A percentile compares a stretch with the other conserved stretches of the same genome.
Conservation (phyloP, 768 basidiomycete species). For the Russula emetica region DNA sequence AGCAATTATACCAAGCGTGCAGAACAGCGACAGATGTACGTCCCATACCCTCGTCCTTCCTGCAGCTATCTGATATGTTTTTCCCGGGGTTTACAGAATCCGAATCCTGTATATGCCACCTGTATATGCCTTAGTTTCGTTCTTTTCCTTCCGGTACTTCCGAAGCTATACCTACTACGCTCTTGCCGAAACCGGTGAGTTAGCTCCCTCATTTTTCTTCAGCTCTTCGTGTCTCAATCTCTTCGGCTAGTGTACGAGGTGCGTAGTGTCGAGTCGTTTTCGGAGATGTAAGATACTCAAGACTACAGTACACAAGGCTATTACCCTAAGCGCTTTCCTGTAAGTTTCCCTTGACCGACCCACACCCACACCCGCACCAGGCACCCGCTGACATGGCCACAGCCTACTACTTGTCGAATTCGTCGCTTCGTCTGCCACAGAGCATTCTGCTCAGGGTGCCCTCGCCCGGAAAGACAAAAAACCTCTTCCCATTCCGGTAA, state of each 20-base stretch:
- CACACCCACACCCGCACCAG: not conserved
- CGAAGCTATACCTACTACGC: constrained; percentile 66
- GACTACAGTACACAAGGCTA: constrained; percentile 43
- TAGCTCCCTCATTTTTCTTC: constrained; percentile 15
- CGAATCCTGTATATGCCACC: constrained; percentile 83
- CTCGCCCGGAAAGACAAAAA: constrained; percentile 77
- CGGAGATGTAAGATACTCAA: not conserved
- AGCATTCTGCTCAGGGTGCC: constrained; percentile 59
- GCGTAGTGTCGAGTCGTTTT: constrained; percentile 12
- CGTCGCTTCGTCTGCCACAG: constrained; percentile 66
- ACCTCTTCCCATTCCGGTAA: constrained; percentile 62
- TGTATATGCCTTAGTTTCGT: constrained; percentile 77
- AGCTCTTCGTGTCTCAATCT: constrained; percentile 36
- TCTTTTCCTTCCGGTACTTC: constrained; percentile 82
- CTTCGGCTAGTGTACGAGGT: constrained; percentile 60
- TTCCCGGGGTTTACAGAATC: constrained; percentile 40
- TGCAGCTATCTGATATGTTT: not conserved
- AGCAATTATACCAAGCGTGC: constrained; percentile 67
- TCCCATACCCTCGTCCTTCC: not conserved
- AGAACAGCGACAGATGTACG: constrained; percentile 78
- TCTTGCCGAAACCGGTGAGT: constrained; percentile 48
- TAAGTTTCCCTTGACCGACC: constrained; percentile 43
- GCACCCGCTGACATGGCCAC: not conserved
- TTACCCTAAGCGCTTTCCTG: constrained; percentile 86
- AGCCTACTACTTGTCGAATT: constrained; percentile 81